Evolutionary conservation across 192 early-diverging fungal genomes (phyloP).

Genomic region (Coemansia sp.): DNA sequence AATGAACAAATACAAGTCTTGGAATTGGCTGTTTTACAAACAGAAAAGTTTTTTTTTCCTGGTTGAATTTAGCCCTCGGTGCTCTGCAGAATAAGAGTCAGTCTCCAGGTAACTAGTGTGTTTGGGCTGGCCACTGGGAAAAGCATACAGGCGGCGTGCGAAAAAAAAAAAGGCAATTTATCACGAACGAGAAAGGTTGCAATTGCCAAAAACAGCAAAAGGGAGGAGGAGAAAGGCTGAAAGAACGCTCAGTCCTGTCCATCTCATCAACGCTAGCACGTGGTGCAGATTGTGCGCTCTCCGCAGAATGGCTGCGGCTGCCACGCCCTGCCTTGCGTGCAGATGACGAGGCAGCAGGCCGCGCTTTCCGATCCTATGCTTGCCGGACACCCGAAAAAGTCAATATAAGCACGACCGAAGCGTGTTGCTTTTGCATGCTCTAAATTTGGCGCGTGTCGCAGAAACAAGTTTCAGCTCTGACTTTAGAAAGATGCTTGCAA

Average conservation of each 20-base stretch:
- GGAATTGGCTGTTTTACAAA: not conserved
- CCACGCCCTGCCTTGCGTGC: not conserved
- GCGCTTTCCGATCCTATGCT: slow-evolving; percentile 1
- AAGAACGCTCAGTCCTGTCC: not conserved
- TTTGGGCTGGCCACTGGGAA: not conserved
- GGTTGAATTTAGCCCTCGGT: not conserved
- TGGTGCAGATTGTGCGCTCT: not conserved
- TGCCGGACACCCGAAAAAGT: not conserved
- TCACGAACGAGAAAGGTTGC: no score
- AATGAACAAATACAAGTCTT: not conserved
- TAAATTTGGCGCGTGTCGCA: not conserved
- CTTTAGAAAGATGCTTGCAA: no score
- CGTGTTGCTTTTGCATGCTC: not conserved
- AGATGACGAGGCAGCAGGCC: not conserved
- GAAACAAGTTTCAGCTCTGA: no score
- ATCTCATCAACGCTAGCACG: not conserved
- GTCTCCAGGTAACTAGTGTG: not conserved
- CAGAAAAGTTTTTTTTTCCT: not conserved
- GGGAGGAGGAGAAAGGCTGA: not conserved
- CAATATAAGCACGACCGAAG: not conserved
- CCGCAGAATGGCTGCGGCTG: not conserved
- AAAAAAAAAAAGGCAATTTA: not conserved
- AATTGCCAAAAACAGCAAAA: not conserved
- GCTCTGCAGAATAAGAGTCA: not conserved
- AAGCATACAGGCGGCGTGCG: slow-evolving; percentile 2